These are phyloP conservation scores for Mycena alexandri DNA, from an alignment of 768 basidiomycete genomes.

Conservation along the genomic window DNA sequence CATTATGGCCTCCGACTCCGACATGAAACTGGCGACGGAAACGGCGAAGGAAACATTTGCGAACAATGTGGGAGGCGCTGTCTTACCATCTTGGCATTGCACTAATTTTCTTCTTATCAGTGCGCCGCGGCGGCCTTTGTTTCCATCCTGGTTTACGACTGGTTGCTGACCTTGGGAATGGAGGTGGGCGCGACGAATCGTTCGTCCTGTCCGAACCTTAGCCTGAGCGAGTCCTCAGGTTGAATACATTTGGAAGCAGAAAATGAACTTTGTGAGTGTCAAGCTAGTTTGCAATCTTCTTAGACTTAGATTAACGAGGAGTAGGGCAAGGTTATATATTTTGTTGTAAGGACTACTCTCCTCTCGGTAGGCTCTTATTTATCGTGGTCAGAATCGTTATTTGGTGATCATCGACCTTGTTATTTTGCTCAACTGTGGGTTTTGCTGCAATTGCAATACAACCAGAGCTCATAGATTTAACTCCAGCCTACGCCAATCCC, in stretches of 20 bases:
- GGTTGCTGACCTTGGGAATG: not conserved
- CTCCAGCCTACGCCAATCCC: constrained; percentile 1
- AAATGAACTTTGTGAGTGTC: constrained; percentile 4
- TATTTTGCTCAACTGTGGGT: constrained; percentile 8
- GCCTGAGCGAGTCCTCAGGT: not conserved
- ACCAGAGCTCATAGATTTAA: not conserved
- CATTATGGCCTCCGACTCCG: too few species aligned
- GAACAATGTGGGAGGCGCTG: not conserved
- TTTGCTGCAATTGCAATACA: too few species aligned
- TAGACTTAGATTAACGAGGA: not conserved
- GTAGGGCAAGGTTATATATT: not conserved
- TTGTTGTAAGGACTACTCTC: not conserved
- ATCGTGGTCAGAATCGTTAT: not conserved
- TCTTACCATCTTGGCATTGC: too few species aligned
- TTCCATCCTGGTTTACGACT: not conserved
- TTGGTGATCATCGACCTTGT: constrained; percentile 7
- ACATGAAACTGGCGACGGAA: not conserved
- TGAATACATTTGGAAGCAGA: constrained; percentile 9
- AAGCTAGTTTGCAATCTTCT: too few species aligned
- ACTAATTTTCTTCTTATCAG: not conserved
- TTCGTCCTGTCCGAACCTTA: too few species aligned
- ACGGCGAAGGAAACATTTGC: not conserved
- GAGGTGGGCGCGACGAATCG: not conserved
- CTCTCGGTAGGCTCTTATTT: not conserved
- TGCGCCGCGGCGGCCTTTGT: not conserved